Percentiles rank a stretch among this genome's conserved stretches.
Conservation (phyloP, 345 rosid genomes). For the Eucalyptus pauciflora region DNA sequence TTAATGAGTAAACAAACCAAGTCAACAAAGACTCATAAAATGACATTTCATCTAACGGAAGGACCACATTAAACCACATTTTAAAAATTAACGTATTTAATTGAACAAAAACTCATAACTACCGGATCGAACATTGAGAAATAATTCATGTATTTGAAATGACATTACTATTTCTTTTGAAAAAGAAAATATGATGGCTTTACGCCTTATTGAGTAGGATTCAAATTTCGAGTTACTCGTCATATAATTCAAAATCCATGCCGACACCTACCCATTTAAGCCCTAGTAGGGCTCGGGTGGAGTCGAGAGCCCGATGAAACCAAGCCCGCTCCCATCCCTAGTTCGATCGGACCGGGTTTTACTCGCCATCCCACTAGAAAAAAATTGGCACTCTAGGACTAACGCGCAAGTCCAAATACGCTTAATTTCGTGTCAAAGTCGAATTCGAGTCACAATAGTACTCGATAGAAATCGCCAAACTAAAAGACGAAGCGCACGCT, state of each 20-base stretch:
- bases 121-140: rapidly evolving
- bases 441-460: neutral
- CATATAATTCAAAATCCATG: neutral
- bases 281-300: neutral
- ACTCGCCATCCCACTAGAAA: neutral
- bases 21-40: neutral
- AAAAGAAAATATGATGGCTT: neutral
- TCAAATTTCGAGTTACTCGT: neutral
- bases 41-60: neutral
- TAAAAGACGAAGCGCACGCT: neutral
- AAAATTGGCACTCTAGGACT: neutral
- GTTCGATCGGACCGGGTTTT: rapidly evolving
- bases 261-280: neutral
- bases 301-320: rapidly evolving
- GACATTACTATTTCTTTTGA: neutral
- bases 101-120: neutral
- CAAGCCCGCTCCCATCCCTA: neutral
- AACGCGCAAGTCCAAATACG: rapidly evolving
- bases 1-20: neutral
- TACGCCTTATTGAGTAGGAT: rapidly evolving
- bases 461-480: neutral
- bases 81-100: neutral
- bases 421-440: neutral
- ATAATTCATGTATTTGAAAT: neutral
- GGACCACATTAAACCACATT: neutral